Percentiles rank a stretch among this genome's conserved stretches.
These are phyloP conservation scores for Ophiostoma sp. DNA, from an alignment of 2,329 filamentous ascomycete species.

Conservation along the genomic window DNA sequence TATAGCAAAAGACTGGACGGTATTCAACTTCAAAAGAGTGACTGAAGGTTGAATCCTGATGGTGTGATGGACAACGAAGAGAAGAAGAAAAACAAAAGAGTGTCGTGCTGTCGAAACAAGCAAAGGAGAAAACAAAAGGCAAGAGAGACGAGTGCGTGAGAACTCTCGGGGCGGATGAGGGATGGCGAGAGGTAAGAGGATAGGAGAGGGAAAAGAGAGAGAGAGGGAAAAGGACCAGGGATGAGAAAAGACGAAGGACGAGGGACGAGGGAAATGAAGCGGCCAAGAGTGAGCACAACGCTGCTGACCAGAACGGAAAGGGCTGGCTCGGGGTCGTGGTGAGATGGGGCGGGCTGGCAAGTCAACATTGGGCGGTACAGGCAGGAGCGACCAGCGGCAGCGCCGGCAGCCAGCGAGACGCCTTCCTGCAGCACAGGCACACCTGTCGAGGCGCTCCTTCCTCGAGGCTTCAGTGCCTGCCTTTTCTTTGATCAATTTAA, in stretches of 20 bases:
- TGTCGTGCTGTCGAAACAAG: conserved; percentile 26
- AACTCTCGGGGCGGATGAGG: conserved; percentile 3
- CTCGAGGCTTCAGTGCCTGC: not conserved
- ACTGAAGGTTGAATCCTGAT: conserved; percentile 41
- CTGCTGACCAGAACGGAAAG: conserved; percentile 15
- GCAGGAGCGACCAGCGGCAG: not conserved
- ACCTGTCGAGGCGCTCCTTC: not conserved
- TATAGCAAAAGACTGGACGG: conserved; percentile 42
- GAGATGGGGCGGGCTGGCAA: not conserved
- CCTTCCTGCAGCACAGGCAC: not conserved
- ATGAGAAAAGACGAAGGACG: conserved; percentile 10
- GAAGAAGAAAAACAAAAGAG: conserved; percentile 30
- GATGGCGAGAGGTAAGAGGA: conserved; percentile 12
- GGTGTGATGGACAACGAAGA: conserved; percentile 24
- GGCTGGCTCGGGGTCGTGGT: conserved; percentile 11
- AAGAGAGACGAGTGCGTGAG: not conserved
- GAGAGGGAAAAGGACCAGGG: conserved; percentile 14
- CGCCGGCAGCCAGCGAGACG: conserved; percentile 11
- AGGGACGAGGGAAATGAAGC: conserved; percentile 4
- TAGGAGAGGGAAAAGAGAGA: conserved; percentile 14
- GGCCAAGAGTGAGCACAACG: conserved; percentile 10
- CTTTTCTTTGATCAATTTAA: not conserved
- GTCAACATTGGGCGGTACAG: not conserved
- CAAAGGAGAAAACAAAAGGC: conserved; percentile 19
- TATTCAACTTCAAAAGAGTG: conserved; percentile 38